A percentile compares a stretch with the other conserved stretches of the same genome.
These are phyloP conservation scores for Danielozyma ontarioensis DNA, from an alignment of 805 yeast species.

Conservation along the genomic window DNA sequence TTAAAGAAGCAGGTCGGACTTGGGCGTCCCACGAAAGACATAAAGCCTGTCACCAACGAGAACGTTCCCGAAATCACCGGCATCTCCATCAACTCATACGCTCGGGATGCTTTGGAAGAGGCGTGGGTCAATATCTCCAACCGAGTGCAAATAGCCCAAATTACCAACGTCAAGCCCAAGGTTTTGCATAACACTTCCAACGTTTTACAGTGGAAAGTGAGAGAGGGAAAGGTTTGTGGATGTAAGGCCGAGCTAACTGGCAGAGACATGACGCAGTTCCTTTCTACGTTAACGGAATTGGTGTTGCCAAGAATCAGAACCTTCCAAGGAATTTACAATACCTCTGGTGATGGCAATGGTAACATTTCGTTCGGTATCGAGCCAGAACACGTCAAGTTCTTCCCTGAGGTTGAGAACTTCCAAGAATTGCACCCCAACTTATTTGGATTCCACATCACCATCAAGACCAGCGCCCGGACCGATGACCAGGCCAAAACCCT, in stretches of 20 bases:
- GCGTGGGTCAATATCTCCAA: constrained; percentile 73
- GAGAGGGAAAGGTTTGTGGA: constrained; percentile 89
- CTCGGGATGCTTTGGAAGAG: constrained; percentile 63
- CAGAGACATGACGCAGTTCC: constrained; percentile 76
- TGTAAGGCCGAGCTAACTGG: constrained; percentile 78
- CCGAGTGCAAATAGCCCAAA: constrained; percentile 77
- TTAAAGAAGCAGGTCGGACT: constrained; percentile 72
- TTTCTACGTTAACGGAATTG: constrained; percentile 81
- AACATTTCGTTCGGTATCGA: constrained; percentile 80
- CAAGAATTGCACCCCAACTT: constrained; percentile 86
- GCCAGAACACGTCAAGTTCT: constrained; percentile 68
- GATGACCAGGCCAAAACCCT: constrained; percentile 86
- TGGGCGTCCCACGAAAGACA: constrained; percentile 67
- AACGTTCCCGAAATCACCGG: constrained; percentile 69
- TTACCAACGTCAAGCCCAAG: constrained; percentile 84
- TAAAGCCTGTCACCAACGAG: constrained; percentile 57
- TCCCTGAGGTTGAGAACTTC: constrained; percentile 91
- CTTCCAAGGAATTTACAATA: constrained; percentile 69
- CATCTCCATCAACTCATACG: constrained; percentile 74
- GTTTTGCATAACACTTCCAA: constrained; percentile 71
- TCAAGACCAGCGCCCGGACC: constrained; percentile 85
- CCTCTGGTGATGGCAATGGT: constrained; percentile 81
- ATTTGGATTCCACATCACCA: constrained; percentile 78
- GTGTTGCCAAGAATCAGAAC: constrained; percentile 92
- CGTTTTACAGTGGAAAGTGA: constrained; percentile 78